phyloP scores from a whole-genome alignment of 1,284 basidiomycete genomes.

The Ceratobasidium sp. region DNA sequence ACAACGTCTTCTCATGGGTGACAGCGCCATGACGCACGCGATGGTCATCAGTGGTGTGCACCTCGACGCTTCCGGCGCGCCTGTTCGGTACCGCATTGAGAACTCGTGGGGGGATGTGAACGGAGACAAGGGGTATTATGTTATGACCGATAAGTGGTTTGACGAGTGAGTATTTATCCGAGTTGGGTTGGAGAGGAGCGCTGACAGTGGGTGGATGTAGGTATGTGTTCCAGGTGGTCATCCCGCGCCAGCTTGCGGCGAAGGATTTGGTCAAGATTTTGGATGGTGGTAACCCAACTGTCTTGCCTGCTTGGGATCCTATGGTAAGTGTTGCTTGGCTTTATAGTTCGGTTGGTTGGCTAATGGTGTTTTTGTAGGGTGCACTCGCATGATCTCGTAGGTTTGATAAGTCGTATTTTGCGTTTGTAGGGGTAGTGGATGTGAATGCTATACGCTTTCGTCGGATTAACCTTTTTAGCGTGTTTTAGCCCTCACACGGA shows the following conservation, averaged over 20 bases:
- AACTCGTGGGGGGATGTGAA: slow-evolving; percentile 91
- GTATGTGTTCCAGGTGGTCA: slow-evolving; percentile 89
- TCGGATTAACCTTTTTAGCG: not conserved
- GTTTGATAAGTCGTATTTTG: not conserved
- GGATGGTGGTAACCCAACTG: slow-evolving; percentile 71
- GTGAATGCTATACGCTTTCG: slow-evolving; percentile 14
- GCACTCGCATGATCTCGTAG: slow-evolving; percentile 3
- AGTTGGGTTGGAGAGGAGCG: slow-evolving; percentile 47
- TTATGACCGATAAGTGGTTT: slow-evolving; percentile 95
- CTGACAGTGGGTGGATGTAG: slow-evolving; percentile 57
- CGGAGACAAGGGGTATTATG: slow-evolving; percentile 90
- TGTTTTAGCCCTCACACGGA: not conserved
- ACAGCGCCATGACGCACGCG: slow-evolving; percentile 91
- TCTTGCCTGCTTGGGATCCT: slow-evolving; percentile 89
- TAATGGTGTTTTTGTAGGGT: not conserved
- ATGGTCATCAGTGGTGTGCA: slow-evolving; percentile 93
- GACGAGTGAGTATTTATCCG: slow-evolving; percentile 73
- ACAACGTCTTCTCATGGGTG: slow-evolving; percentile 82
- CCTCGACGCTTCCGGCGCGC: slow-evolving; percentile 78
- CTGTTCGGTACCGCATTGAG: slow-evolving; percentile 92
- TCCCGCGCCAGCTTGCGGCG: slow-evolving; percentile 82
- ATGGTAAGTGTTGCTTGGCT: slow-evolving; percentile 65
- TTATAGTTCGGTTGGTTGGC: not conserved
- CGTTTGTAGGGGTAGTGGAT: slow-evolving; percentile 1
- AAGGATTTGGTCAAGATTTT: slow-evolving; percentile 85